Base-by-base conservation (phyloP, 1,139 yeast genomes). In the Candida gigantensis region DNA sequence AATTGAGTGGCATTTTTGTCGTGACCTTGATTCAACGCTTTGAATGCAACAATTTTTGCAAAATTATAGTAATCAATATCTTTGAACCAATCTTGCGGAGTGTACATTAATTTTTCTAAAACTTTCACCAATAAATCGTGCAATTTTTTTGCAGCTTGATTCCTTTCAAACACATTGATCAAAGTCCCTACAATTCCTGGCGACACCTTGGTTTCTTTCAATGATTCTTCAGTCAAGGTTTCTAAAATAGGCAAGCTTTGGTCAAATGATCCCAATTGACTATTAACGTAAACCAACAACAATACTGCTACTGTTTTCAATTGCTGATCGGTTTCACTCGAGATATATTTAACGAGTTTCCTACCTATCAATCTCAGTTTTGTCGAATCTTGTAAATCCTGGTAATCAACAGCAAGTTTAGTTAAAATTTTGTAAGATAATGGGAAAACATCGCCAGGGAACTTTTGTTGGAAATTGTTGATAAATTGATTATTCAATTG, bases 101-200 rank as follows among this genome's bases (percentile, higher is more conserved):
- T 46, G 9, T 44, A 37, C 10, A 52, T 36, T 13, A 58, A 47
- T 32, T 50, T 52, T 6, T 55, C 55, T 34, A 54, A 46, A 15
- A 65, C 50, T 13, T 44, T 43, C 6, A 48, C 53, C 33, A 62
- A 60, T 30, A 65, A 49, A 13, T 48, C 44, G 18, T 34, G 47
- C 50, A 64, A 58, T 37, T 59, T 50, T 5, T 49, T 43, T 3
- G 47, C 30, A 28, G 52, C 49, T 48, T 62, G 61, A 10, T 59
- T 45, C 10, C 47, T 37, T 41, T 77, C 82, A 50, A 74, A 77
- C 5, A 81, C 48, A 9, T 72, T 60, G 9, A 74, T 59, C 26
- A 81, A 62, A 1, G 72, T 55, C 23, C 72, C 76, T 39, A 66
- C 67, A 50, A 69, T 60, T 39, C 69, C 73, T 20, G 79, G 80